These are phyloP conservation scores for Daldinia childiae DNA, from an alignment of 495 filamentous ascomycete species.

Conservation along the genomic window DNA sequence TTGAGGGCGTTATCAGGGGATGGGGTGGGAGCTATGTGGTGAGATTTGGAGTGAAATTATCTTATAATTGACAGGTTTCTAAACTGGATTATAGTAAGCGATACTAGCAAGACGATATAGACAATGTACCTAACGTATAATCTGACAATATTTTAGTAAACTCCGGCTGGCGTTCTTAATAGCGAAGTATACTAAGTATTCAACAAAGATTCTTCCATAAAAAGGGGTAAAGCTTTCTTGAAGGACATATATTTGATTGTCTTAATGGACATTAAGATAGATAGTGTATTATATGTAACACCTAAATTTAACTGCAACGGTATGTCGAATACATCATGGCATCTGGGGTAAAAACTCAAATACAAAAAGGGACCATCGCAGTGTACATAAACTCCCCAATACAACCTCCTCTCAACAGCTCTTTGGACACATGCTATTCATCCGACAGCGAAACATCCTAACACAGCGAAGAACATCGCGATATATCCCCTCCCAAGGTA, in stretches of 20 bases:
- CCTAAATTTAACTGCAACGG: not conserved
- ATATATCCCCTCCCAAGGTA: not conserved
- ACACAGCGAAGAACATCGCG: not conserved
- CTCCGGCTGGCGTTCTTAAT: too few relatives aligned
- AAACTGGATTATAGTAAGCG: too few relatives aligned
- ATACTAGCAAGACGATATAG: too few relatives aligned
- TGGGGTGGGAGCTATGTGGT: conserved; percentile 3
- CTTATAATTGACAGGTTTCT: too few relatives aligned
- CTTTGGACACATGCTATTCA: not conserved
- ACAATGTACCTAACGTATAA: too few relatives aligned
- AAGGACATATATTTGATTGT: not conserved
- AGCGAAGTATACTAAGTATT: too few relatives aligned
- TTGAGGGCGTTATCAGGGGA: not conserved
- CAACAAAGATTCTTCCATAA: too few relatives aligned
- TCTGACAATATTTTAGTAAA: too few relatives aligned
- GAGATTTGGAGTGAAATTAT: not conserved
- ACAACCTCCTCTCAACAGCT: not conserved
- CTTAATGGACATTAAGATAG: not conserved
- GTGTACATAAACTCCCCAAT: not conserved
- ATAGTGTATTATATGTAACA: not conserved
- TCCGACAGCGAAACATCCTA: not conserved
- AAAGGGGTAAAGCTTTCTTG: not conserved
- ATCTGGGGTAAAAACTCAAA: not conserved
- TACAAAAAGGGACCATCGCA: not conserved
- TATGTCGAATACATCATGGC: not conserved